A percentile compares a stretch with the other conserved stretches of the same genome.
These are phyloP conservation scores for Umbellularia californica DNA, from an alignment of 164 flowering plant species.

Conservation along the genomic window DNA sequence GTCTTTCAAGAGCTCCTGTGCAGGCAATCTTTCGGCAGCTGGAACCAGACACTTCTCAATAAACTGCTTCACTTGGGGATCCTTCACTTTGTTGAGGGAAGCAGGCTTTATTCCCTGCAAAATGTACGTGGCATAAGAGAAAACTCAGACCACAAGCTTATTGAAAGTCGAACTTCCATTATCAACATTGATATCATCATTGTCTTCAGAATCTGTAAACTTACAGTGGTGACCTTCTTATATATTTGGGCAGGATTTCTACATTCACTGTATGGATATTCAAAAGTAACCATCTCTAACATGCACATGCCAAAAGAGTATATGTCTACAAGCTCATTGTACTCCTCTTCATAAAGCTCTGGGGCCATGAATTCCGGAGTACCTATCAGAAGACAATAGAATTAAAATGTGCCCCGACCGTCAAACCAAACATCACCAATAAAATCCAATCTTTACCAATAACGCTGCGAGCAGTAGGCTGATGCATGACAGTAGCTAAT, in stretches of 20 bases:
- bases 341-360: conserved; percentile 75
- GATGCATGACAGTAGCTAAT: conserved; percentile 64
- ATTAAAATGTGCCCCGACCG: background rate
- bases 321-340: conserved; percentile 69
- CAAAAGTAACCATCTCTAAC: conserved; percentile 70
- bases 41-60: conserved; percentile 80
- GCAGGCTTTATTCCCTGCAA: conserved; percentile 80
- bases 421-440: background rate
- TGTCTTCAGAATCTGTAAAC: conserved; percentile 11
- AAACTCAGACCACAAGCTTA: background rate
- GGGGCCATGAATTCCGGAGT: conserved; percentile 92
- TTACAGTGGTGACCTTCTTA: conserved; percentile 71
- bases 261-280: conserved; percentile 74
- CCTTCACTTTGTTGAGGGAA: conserved; percentile 54
- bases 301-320: conserved; percentile 85
- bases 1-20: conserved; percentile 60
- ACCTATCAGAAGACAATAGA: conserved; percentile 27
- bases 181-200: background rate
- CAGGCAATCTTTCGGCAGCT: conserved; percentile 55
- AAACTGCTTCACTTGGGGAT: conserved; percentile 63
- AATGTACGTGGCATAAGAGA: background rate
- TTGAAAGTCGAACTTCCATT: background rate
- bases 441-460: conserved; percentile 40
- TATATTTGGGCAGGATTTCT: conserved; percentile 64
- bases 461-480: conserved; percentile 60